Evolutionary conservation across 441 rosid genomes (phyloP).

Genomic region (Cnidoscolus chayamansa): DNA sequence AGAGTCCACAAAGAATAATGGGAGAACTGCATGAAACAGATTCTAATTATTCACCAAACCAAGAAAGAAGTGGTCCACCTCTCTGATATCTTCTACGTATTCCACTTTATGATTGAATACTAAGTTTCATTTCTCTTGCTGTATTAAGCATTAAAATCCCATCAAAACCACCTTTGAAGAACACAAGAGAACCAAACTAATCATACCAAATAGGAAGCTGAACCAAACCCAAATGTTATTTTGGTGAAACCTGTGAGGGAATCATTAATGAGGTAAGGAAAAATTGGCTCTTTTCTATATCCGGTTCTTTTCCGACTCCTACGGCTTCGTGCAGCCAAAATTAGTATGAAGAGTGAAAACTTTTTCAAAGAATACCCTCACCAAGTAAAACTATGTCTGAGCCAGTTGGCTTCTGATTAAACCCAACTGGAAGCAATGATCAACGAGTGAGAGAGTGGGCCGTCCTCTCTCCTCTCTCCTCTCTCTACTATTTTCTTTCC

Average conservation of each 20-base stretch:
- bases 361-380: slow-evolving; percentile 36
- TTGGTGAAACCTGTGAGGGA: slow-evolving; percentile 42
- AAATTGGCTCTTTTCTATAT: slow-evolving; percentile 36
- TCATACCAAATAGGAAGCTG: slow-evolving; percentile 46
- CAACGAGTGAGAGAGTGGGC: slow-evolving; percentile 21
- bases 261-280: slow-evolving; percentile 48
- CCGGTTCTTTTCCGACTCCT: slow-evolving; percentile 25
- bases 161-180: slow-evolving; percentile 31
- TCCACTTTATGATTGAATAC: slow-evolving; percentile 31
- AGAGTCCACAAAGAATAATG: slow-evolving; percentile 22
- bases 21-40: slow-evolving; percentile 22
- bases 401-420: slow-evolving; percentile 46
- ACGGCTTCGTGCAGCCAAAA: slow-evolving; percentile 37
- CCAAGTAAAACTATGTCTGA: slow-evolving; percentile 25
- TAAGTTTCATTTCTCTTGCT: slow-evolving; percentile 28
- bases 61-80: slow-evolving; percentile 34
- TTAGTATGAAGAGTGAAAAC: slow-evolving; percentile 37
- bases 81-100: slow-evolving; percentile 24
- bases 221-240: slow-evolving; percentile 43
- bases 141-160: slow-evolving; percentile 24
- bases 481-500: slow-evolving; percentile 20
- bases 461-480: slow-evolving; percentile 10
- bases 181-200: slow-evolving; percentile 34
- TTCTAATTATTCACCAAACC: slow-evolving; percentile 21
- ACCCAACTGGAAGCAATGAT: slow-evolving; percentile 60